Conservation (phyloP, 495 filamentous ascomycete genomes). For the Penicillium egyptiacum region DNA sequence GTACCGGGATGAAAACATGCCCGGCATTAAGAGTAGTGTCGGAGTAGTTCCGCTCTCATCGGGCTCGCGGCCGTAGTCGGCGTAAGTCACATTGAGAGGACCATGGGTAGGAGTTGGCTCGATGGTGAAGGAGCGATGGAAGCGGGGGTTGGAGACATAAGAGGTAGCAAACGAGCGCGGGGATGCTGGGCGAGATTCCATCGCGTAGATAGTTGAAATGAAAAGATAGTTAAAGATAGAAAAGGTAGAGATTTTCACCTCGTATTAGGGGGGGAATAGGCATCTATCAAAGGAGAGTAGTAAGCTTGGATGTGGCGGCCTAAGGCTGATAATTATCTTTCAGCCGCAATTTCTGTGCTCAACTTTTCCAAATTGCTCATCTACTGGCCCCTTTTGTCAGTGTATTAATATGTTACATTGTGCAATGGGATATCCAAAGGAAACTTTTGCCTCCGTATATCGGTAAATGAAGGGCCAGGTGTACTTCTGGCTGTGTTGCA, state of each 20-base stretch:
- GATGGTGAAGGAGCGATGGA: conserved; percentile 30
- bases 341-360: neutral
- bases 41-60: conserved; percentile 8
- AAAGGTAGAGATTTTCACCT: neutral
- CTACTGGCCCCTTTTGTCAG: neutral
- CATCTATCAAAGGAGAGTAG: neutral
- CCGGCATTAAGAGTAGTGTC: conserved; percentile 32
- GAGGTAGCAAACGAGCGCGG: conserved; percentile 10
- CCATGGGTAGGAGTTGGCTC: conserved; percentile 19
- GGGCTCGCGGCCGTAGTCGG: conserved; percentile 23
- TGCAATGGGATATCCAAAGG: neutral
- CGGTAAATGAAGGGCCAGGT: too few species aligned
- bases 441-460: too few species aligned
- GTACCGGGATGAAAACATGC: conserved; percentile 40
- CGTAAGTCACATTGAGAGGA: conserved; percentile 29
- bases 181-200: conserved; percentile 6
- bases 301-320: neutral
- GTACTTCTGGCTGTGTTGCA: neutral
- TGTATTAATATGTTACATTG: neutral
- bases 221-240: neutral
- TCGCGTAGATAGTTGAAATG: neutral
- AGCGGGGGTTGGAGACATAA: conserved; percentile 29
- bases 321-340: neutral
- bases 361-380: neutral
- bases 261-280: neutral